Base-by-base conservation (phyloP, 345 rosid species). In the Ceriops tagal region DNA sequence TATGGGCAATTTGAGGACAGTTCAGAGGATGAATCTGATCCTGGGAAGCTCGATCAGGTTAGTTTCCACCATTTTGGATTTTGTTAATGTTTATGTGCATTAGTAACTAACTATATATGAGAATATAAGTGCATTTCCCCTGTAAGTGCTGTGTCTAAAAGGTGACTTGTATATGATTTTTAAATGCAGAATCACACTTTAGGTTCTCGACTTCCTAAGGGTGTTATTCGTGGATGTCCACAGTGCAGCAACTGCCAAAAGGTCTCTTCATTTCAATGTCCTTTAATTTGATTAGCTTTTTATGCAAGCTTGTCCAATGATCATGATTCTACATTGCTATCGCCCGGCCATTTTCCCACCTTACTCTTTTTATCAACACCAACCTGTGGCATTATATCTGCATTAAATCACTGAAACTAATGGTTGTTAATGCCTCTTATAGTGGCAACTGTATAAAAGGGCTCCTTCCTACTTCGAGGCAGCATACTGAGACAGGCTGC, bases 241-340 rank as follows among this genome's bases (percentile, higher is more conserved):
- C 80, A 85, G 37, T 90, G 98, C 80, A 83, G 73, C 66, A 88
- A 82, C 76, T 92, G 98, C 84, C 98, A 87, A 70, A 95, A 92
- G 99, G 99, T 95, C 82, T 9, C 49, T 39, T 43, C 47, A 61
- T 53, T 39, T 68, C 47, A 55, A 53, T n/a, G n/a, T 24, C 56
- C 39, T 62, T 24, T 58, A 24, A 43, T 59, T 62, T 24, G n/a
- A 34, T 53, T 32, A 61, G 60, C 34, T 34, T 21, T 51, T 62
- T 49, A 5, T 62, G 35, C 31, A 43, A 49, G 64, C 64, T 55
- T 67, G 10, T 30, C 67, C 52, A 19, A 58, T 67, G 65, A 10
- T 53, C 16, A 39, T 31, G 5, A 35, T 60, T 20, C 26, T 18
- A 3, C 49, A 20, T n/a, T 67, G 13, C 15, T 46, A 13, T 47